Evolutionary conservation across 352 stramenopile genomes (phyloP).

Genomic region (Phytophthora fragariae): DNA sequence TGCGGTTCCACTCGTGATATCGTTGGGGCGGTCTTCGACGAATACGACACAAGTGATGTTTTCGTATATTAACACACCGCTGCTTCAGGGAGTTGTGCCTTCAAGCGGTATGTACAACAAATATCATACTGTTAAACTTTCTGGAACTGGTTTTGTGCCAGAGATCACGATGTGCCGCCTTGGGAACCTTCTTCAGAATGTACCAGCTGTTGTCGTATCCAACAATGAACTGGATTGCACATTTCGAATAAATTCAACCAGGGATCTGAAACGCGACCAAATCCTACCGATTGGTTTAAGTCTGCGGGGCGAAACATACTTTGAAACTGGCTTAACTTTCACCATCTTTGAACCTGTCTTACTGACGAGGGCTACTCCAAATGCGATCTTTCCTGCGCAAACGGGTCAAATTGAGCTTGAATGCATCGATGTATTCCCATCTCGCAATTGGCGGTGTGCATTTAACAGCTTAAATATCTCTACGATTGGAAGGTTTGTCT

Average conservation of each 20-base stretch:
- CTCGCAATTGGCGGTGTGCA: slow-evolving; percentile 35
- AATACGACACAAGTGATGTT: slow-evolving; percentile 29
- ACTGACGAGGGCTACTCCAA: slow-evolving; percentile 29
- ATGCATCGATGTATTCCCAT: slow-evolving; percentile 28
- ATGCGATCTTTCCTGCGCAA: slow-evolving; percentile 32
- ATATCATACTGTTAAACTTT: slow-evolving; percentile 24
- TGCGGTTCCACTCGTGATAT: slow-evolving; percentile 29
- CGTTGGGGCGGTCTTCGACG: slow-evolving; percentile 29
- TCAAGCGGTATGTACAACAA: slow-evolving; percentile 36
- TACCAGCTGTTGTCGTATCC: slow-evolving; percentile 30
- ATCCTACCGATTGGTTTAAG: slow-evolving; percentile 40
- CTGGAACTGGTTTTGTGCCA: slow-evolving; percentile 31
- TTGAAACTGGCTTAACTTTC: slow-evolving; percentile 47
- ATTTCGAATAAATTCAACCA: slow-evolving; percentile 24
- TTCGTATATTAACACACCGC: slow-evolving; percentile 41
- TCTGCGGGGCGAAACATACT: slow-evolving; percentile 35
- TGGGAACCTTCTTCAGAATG: slow-evolving; percentile 19
- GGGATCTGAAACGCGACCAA: neutral
- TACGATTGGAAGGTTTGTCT: slow-evolving; percentile 37
- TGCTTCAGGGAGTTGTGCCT: slow-evolving; percentile 38
- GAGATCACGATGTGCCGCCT: slow-evolving; percentile 39
- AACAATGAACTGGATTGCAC: slow-evolving; percentile 23
- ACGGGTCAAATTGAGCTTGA: slow-evolving; percentile 37
- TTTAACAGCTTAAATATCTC: slow-evolving; percentile 42
- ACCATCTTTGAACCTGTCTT: slow-evolving; percentile 32